phyloP scores from a whole-genome alignment of 345 rosid genomes.

The Schrenkiella parvula region DNA sequence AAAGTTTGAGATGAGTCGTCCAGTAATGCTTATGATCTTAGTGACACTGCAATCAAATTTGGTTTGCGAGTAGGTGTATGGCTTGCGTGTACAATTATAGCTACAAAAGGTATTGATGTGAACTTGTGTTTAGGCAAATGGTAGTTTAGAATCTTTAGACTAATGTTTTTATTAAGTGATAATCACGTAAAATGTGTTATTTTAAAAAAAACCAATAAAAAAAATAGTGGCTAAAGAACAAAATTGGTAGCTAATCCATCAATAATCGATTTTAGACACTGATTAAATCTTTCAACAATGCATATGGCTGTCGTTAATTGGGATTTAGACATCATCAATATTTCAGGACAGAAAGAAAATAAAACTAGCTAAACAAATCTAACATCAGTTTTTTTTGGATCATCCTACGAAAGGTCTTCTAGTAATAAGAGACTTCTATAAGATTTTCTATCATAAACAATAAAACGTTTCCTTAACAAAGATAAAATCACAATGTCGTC shows the following conservation, averaged over 20 bases:
- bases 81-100: no score
- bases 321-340: background rate
- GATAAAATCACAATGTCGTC: background rate
- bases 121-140: background rate
- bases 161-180: no score
- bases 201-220: no score
- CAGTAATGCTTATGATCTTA: background rate
- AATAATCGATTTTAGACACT: background rate
- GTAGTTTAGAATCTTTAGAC: background rate
- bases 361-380: background rate
- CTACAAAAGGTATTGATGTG: no score
- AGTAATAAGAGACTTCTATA: background rate
- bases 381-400: background rate
- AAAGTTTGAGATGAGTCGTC: background rate
- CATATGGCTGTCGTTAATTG: background rate
- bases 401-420: background rate
- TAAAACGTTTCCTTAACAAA: background rate
- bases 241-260: background rate
- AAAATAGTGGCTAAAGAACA: no score
- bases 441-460: background rate
- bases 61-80: no score
- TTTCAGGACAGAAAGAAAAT: background rate
- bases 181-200: no score
- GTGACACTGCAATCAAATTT: background rate
- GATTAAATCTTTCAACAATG: background rate